These are phyloP conservation scores for Phytophthora pluvialis DNA, from an alignment of 352 stramenopile genomes.

Conservation along the genomic window DNA sequence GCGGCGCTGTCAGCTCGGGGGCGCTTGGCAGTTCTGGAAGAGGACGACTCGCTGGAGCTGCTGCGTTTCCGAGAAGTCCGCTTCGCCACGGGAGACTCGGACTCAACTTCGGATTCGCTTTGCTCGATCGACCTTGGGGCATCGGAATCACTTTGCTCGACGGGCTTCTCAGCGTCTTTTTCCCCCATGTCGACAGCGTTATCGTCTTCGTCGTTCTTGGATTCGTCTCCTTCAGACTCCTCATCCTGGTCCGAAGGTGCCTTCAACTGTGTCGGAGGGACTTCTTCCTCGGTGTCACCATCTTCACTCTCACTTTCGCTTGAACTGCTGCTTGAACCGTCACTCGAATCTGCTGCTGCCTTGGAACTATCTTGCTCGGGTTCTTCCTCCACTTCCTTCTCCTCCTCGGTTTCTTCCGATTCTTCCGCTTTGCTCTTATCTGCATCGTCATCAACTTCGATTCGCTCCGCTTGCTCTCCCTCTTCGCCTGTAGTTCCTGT, in stretches of 20 bases:
- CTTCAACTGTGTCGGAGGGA: constrained; percentile 13
- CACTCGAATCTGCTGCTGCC: constrained; percentile 4
- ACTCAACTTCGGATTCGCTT: constrained; percentile 4
- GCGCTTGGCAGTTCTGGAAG: constrained; percentile 14
- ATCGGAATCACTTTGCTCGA: background rate
- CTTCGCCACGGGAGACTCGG: background rate
- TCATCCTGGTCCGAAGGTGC: constrained; percentile 16
- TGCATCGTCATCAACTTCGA: constrained; percentile 4
- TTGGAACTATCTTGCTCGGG: background rate
- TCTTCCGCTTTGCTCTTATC: constrained; percentile 4
- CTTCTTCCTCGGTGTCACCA: constrained; percentile 23
- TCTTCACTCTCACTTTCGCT: constrained; percentile 19
- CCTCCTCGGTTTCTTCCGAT: constrained; percentile 17
- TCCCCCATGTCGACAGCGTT: constrained; percentile 12
- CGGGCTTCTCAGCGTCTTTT: constrained; percentile 1
- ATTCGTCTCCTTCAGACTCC: constrained; percentile 12
- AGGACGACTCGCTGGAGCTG: background rate
- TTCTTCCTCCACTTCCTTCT: constrained; percentile 16
- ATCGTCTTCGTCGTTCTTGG: constrained; percentile 4
- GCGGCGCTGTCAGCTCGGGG: background rate
- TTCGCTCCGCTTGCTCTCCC: constrained; percentile 5
- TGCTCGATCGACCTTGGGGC: background rate
- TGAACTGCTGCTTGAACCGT: constrained; percentile 15
- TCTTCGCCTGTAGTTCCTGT: constrained; percentile 8
- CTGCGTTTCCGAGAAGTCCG: constrained; percentile 16